These are phyloP conservation scores for Hanseniaspora singularis DNA, from an alignment of 805 yeast genomes.

Conservation along the genomic window DNA sequence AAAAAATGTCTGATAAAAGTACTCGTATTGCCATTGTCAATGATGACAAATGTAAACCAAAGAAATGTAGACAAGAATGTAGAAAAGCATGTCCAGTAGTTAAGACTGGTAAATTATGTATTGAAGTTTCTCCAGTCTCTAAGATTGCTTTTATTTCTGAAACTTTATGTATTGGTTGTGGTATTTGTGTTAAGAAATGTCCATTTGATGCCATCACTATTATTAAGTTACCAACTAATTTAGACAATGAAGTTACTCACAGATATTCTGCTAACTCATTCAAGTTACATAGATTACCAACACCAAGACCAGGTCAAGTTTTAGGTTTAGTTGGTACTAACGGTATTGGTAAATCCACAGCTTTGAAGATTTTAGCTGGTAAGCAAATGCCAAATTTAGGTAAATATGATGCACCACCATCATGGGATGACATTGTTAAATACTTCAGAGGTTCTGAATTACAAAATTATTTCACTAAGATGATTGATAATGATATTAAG, in stretches of 20 bases:
- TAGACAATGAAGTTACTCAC: conserved; percentile 86
- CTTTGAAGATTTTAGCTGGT: conserved; percentile 91
- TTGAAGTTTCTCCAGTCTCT: conserved; percentile 81
- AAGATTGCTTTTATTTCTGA: conserved; percentile 94
- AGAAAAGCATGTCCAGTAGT: conserved; percentile 95
- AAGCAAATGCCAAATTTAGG: conserved; percentile 96
- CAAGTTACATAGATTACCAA: conserved; percentile 92
- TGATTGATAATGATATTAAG: conserved; percentile 84
- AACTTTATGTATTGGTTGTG: conserved; percentile 93
- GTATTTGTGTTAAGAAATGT: conserved; percentile 97
- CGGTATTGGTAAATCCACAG: conserved; percentile 98
- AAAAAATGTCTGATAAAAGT: conserved; percentile 32
- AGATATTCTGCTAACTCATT: conserved; percentile 96
- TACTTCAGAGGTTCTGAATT: conserved; percentile 94
- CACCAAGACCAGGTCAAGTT: conserved; percentile 98
- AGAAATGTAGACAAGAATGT: conserved; percentile 97
- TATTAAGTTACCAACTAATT: conserved; percentile 90
- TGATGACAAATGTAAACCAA: conserved; percentile 92
- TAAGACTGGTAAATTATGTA: conserved; percentile 93
- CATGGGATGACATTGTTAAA: conserved; percentile 86
- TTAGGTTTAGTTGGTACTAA: conserved; percentile 95
- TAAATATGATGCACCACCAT: conserved; percentile 88
- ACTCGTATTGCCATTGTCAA: conserved; percentile 93
- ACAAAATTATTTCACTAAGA: conserved; percentile 89
- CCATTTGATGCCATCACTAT: conserved; percentile 95